Base-by-base conservation (phyloP, 306 rosid species). In the Begonia loranthoides region DNA sequence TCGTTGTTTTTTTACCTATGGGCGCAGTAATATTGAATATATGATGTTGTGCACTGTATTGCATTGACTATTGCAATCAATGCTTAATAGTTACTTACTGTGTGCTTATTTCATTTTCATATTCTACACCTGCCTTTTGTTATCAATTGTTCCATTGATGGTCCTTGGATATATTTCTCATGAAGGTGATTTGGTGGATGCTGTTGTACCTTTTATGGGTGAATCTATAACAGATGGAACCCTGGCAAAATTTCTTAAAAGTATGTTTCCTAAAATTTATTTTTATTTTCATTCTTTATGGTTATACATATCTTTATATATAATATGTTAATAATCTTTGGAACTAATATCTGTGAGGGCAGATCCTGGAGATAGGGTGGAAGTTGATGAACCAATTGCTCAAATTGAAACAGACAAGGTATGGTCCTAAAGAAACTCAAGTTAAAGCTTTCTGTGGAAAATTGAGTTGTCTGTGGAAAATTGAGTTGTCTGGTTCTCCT, bases 361-460 rank as follows among this genome's bases (percentile, higher is more conserved):
- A 85, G 95, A 71, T 56, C 70, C 82, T 43, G 95, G 92, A 50
- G 92, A 85, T 66, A 61, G 71, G 49, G 95, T 85, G 51, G 76
- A 65, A 71, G 60, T 68, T 64, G 95, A 85, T 51, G 95, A 85
- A 61, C 75, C 87, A 38, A 78, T 85, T 71, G 92, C 95, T 76
- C 87, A 85, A 60, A 78, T 85, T 52, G 95, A 81, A 69, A 85
- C 95, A 36, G 95, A 85, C 70, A 85, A 81, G 95, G 92, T 85
- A 61, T 41, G 57, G 14, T 48, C 13, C 46, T 52, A 38, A 56
- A 52, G 15, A 60, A 62, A 36, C 24, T 15, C 22, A 4, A 45
- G 45, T 10, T 16, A 44, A 61, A 64, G n/a, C 59, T 50, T 58
- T 66, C 45, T 43, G 10, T 14, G 46, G 28, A 54, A 55, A 17